Base-by-base conservation (phyloP, 495 filamentous ascomycete species). In the Chaetomium cochliodes region DNA sequence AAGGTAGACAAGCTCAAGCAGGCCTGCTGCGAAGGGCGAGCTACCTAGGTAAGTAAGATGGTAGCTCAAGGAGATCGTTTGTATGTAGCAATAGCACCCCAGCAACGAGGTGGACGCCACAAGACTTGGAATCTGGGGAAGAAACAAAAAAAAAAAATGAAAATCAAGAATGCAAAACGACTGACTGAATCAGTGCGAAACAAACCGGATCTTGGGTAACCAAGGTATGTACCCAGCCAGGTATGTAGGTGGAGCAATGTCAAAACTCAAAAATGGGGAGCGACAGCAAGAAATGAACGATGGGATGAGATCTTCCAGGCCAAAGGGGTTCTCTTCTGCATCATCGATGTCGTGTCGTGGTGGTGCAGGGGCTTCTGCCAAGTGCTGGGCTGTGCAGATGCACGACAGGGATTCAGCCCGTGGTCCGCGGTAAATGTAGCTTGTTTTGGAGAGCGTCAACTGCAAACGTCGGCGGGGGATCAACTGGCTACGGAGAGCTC, bases 221-320 rank as follows among this genome's bases (percentile, higher is more conserved):
- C n/a, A n/a, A n/a, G n/a, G n/a, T n/a, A n/a, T n/a, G n/a, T n/a
- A n/a, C n/a, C n/a, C n/a, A n/a, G n/a, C n/a, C n/a, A n/a, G n/a
- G n/a, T n/a, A n/a, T n/a, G n/a, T n/a, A n/a, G n/a, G 56, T 55
- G 55, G 54, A n/a, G 53, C 39, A 53, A 12, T 37, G 33, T 13
- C 25, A 15, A 25, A 37, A 28, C 30, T 11, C 9, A 25, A 56
- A 58, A 65, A 64, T 64, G 22, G 30, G 18, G 62, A 59, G 33
- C 62, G 23, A 22, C 62, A 33, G 44, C 20, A 64, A 39, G 56
- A 58, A 53, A 53, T 58, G 55, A 64, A 16, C 0, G 44, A 46
- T 53, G 55, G 37, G 41, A 28, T 39, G 50, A 46, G 59, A 61
- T 52, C 47, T 39, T 61, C 46, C 20, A 37, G 22, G 46, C n/a